Percentiles rank a stretch among this genome's conserved stretches.
Evolutionary conservation across 2,329 filamentous ascomycete genomes (phyloP).

Genomic region (Helminthosporium solani): DNA sequence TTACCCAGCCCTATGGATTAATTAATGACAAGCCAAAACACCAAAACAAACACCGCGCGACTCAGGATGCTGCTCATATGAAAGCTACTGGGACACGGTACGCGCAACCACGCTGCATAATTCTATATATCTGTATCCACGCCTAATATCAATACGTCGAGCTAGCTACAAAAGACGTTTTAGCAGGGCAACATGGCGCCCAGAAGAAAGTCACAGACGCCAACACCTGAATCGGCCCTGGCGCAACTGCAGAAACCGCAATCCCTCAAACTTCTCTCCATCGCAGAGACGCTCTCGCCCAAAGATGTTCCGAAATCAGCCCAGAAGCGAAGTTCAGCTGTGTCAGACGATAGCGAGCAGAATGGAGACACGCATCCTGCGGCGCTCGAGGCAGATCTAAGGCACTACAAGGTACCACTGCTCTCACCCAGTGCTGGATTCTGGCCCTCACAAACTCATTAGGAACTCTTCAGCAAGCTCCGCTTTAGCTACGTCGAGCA

Average conservation of each 20-base stretch:
- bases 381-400: slow-evolving; percentile 77
- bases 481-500: slow-evolving; percentile 98
- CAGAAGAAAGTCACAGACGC: slow-evolving; percentile 21
- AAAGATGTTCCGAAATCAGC: slow-evolving; percentile 45
- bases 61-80: too few relatives aligned
- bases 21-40: too few relatives aligned
- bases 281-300: slow-evolving; percentile 71
- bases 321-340: slow-evolving; percentile 52
- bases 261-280: slow-evolving; percentile 68
- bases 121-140: too few relatives aligned
- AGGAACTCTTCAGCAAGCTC: slow-evolving; percentile 91
- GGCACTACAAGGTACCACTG: slow-evolving; percentile 70
- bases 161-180: too few relatives aligned
- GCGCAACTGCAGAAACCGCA: slow-evolving; percentile 60
- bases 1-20: not conserved
- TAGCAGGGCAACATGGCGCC: slow-evolving; percentile 25
- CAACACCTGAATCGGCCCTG: slow-evolving; percentile 43
- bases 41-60: slow-evolving; percentile 35
- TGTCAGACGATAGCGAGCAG: slow-evolving; percentile 69
- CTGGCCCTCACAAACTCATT: slow-evolving; percentile 10
- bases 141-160: too few relatives aligned
- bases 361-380: slow-evolving; percentile 65
- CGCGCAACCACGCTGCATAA: too few relatives aligned
- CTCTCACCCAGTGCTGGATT: not conserved
- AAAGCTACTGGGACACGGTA: too few relatives aligned